These are phyloP conservation scores for Microsporum audouinii DNA, from an alignment of 2,329 filamentous ascomycete species.

Conservation along the genomic window DNA sequence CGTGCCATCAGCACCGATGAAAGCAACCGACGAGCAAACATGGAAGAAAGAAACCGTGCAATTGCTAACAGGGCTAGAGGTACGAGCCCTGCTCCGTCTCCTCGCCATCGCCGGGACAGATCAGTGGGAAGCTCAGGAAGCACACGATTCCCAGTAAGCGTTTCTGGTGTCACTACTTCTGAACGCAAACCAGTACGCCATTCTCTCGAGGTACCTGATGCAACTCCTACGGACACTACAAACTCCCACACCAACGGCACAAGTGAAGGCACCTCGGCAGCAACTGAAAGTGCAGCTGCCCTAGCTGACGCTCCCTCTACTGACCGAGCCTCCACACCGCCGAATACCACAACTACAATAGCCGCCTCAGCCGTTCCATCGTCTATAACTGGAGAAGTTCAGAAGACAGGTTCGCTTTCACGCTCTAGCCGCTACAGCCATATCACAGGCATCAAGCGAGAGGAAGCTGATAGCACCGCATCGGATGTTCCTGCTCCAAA, in stretches of 20 bases:
- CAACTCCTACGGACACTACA: constrained; percentile 23
- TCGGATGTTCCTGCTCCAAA: constrained; percentile 15
- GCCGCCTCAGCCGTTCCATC: constrained; percentile 18
- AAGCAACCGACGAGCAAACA: constrained; percentile 82
- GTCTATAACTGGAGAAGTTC: constrained; percentile 27
- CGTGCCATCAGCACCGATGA: constrained; percentile 91
- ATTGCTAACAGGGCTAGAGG: constrained; percentile 61
- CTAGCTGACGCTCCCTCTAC: constrained; percentile 18
- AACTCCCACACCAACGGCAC: constrained; percentile 32
- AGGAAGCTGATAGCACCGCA: constrained; percentile 32
- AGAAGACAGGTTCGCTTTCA: constrained; percentile 55
- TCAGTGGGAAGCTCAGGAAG: constrained; percentile 51
- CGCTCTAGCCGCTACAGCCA: constrained; percentile 42
- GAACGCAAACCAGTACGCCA: constrained; percentile 44
- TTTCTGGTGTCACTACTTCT: constrained; percentile 43
- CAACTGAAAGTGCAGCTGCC: constrained; percentile 17
- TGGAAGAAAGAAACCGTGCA: constrained; percentile 84
- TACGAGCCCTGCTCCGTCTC: constrained; percentile 50
- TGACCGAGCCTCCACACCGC: constrained; percentile 25
- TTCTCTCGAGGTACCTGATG: constrained; percentile 70
- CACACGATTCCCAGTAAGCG: constrained; percentile 74
- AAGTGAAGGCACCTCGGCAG: constrained; percentile 17
- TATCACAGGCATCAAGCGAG: constrained; percentile 41
- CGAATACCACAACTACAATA: neutral
- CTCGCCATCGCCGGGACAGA: constrained; percentile 63